Conservation (phyloP, 2,329 filamentous ascomycete genomes). For the Cercospora berteroae region DNA sequence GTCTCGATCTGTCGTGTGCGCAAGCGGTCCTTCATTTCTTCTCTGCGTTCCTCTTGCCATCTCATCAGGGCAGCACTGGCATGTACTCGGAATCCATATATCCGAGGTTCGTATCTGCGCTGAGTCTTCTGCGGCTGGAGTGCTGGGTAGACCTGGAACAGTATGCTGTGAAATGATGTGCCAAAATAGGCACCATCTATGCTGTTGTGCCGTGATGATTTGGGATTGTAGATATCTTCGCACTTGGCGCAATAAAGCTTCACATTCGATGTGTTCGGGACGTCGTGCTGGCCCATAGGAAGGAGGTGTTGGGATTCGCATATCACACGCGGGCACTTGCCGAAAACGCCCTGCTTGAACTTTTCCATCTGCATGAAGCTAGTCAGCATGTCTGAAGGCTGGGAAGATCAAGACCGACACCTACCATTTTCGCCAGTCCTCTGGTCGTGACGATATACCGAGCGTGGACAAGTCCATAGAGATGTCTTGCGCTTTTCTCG, state of each 20-base stretch:
- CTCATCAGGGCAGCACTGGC: slow-evolving; percentile 80
- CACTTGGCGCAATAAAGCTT: slow-evolving; percentile 97
- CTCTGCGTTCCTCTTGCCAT: slow-evolving; percentile 82
- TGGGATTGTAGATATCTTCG: slow-evolving; percentile 98
- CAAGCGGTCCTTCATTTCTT: slow-evolving; percentile 78
- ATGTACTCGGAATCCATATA: slow-evolving; percentile 96
- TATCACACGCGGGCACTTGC: slow-evolving; percentile 94
- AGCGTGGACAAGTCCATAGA: slow-evolving; percentile 94
- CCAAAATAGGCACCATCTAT: slow-evolving; percentile 99
- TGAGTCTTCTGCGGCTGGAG: slow-evolving; percentile 82
- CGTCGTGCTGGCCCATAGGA: slow-evolving; percentile 89
- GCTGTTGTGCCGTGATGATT: slow-evolving; percentile 88
- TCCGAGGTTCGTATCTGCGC: slow-evolving; percentile 81
- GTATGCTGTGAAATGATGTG: slow-evolving; percentile 96
- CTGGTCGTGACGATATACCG: slow-evolving; percentile 95
- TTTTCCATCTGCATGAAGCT: slow-evolving; percentile 75
- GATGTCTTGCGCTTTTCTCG: slow-evolving; percentile 91
- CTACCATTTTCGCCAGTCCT: slow-evolving; percentile 92
- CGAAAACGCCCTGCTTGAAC: slow-evolving; percentile 97
- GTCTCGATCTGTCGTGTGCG: slow-evolving; percentile 68
- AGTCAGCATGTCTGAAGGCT: slow-evolving; percentile 6
- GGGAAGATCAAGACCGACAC: slow-evolving; percentile 8
- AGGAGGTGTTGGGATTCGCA: slow-evolving; percentile 91
- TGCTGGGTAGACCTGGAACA: slow-evolving; percentile 96
- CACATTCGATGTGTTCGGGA: slow-evolving; percentile 82